Conservation (phyloP, 495 filamentous ascomycete genomes). For the Tuber aestivum region DNA sequence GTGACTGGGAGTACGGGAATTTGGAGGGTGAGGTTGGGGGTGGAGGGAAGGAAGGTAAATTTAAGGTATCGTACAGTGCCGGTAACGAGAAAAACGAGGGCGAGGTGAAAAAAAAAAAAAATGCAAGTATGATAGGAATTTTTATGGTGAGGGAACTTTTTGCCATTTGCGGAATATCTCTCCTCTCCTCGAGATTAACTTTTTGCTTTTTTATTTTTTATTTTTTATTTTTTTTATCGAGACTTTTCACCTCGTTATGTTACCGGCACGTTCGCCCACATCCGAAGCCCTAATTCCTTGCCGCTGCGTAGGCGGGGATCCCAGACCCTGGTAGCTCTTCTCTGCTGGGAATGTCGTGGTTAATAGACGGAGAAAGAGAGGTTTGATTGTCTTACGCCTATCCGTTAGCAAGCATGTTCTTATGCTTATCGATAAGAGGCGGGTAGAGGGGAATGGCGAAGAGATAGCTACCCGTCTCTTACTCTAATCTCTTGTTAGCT, state of each 20-base stretch:
- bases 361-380: background rate
- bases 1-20: background rate
- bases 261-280: background rate
- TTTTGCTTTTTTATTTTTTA: background rate
- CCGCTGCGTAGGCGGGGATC: background rate
- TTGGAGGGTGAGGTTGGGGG: background rate
- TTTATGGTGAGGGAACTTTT: conserved; percentile 3
- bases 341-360: background rate
- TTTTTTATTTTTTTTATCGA: background rate
- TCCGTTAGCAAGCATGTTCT: background rate
- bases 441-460: background rate
- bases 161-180: background rate
- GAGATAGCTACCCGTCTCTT: background rate
- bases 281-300: background rate
- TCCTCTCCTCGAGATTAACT: background rate
- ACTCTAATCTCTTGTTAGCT: background rate
- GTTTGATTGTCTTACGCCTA: background rate
- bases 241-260: background rate
- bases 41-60: background rate
- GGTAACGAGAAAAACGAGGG: background rate
- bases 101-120: background rate
- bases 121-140: background rate
- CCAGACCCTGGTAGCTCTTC: background rate
- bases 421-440: background rate
- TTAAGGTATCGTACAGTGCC: background rate